These are phyloP conservation scores for Amanita muscaria DNA, from an alignment of 768 basidiomycete species.

Conservation along the genomic window DNA sequence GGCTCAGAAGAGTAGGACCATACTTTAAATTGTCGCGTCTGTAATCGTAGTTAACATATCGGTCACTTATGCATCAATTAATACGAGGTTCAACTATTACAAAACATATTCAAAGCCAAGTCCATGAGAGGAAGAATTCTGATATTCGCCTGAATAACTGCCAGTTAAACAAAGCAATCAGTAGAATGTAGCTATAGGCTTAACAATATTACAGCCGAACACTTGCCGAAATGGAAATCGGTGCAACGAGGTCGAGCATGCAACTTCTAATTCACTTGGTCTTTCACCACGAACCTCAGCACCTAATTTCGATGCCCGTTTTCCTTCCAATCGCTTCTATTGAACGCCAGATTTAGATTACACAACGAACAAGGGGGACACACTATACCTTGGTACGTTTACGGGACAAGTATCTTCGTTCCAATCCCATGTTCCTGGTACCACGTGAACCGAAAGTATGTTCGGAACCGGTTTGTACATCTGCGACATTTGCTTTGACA, in stretches of 20 bases:
- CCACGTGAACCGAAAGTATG: constrained; percentile 69
- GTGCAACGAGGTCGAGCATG: too few relatives aligned
- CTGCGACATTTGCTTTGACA: constrained; percentile 64
- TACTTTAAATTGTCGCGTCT: neutral
- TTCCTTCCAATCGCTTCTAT: constrained; percentile 76
- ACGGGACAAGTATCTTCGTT: constrained; percentile 43
- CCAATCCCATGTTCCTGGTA: constrained; percentile 32
- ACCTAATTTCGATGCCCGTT: constrained; percentile 61
- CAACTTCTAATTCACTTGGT: too few relatives aligned
- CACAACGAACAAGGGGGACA: constrained; percentile 2
- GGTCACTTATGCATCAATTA: too few relatives aligned
- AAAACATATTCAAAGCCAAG: too few relatives aligned
- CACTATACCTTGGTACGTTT: constrained; percentile 54
- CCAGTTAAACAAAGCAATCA: too few relatives aligned
- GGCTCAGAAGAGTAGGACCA: constrained; percentile 43
- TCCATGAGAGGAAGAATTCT: too few relatives aligned
- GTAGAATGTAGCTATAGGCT: too few relatives aligned
- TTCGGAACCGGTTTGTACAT: constrained; percentile 55
- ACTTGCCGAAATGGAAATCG: too few relatives aligned
- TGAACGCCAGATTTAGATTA: constrained; percentile 15
- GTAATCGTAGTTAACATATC: too few relatives aligned
- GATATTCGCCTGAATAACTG: too few relatives aligned
- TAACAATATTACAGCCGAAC: too few relatives aligned
- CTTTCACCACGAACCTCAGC: constrained; percentile 40
- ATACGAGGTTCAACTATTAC: too few relatives aligned